Percentiles rank a stretch among this genome's conserved stretches.
These are phyloP conservation scores for Aspergillus fischeri DNA, from an alignment of 2,329 filamentous ascomycete species.

Conservation along the genomic window DNA sequence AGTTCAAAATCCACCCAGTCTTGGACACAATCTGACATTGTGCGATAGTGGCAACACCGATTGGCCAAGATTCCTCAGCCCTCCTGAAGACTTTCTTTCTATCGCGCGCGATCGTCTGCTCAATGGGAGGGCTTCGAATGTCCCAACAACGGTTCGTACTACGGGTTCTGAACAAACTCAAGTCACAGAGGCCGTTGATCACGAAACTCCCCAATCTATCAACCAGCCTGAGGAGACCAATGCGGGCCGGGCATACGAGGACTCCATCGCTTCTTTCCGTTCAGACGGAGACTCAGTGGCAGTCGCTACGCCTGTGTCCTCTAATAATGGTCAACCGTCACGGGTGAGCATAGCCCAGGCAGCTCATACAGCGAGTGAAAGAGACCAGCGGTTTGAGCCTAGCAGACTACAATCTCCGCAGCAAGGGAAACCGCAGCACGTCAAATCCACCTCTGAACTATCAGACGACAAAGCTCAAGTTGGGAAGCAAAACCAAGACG, in stretches of 20 bases:
- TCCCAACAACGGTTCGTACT: neutral
- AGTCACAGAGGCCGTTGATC: neutral
- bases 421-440: neutral
- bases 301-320: neutral
- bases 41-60: constrained; percentile 1
- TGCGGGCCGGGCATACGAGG: neutral
- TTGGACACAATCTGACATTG: neutral
- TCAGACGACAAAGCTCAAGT: too few species aligned
- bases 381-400: neutral
- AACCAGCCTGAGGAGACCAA: neutral
- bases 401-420: neutral
- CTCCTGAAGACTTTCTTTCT: constrained; percentile 14
- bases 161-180: constrained; percentile 6
- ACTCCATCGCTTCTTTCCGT: neutral
- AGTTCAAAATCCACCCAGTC: constrained; percentile 1
- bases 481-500: neutral
- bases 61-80: constrained; percentile 9
- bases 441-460: neutral
- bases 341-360: neutral
- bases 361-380: neutral
- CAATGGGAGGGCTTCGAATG: constrained; percentile 1
- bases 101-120: constrained; percentile 8
- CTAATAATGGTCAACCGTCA: neutral
- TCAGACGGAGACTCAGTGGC: neutral
- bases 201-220: neutral